phyloP scores from a whole-genome alignment of 2,329 filamentous ascomycete species.

The Fusarium sp. region DNA sequence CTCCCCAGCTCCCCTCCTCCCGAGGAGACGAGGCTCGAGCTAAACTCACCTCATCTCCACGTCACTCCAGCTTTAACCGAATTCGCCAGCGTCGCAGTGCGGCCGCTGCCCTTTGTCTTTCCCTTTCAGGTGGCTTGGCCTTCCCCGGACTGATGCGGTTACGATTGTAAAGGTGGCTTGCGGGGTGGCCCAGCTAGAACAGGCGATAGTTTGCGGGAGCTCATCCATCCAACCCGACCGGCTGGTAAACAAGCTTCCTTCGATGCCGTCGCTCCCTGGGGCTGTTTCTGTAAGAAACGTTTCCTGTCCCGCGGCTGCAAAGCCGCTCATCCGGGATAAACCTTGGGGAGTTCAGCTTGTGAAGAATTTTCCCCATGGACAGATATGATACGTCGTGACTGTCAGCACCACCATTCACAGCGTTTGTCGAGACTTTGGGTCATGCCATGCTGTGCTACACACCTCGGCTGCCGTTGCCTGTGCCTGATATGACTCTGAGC shows the following conservation, averaged over 20 bases:
- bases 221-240: not conserved
- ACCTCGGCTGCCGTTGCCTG: constrained; percentile 26
- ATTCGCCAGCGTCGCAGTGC: constrained; percentile 1
- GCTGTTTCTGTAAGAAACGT: not conserved
- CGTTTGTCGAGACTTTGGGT: not conserved
- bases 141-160: constrained; percentile 6
- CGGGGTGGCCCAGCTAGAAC: not conserved
- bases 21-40: not conserved
- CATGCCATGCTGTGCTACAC: constrained; percentile 5
- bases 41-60: constrained; percentile 7
- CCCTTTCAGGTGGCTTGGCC: constrained; percentile 4
- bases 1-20: not conserved
- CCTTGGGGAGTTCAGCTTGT: not conserved
- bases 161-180: not conserved
- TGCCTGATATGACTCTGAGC: not conserved
- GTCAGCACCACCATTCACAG: not conserved
- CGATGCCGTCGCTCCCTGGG: not conserved
- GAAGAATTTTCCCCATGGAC: not conserved
- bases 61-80: constrained; percentile 12
- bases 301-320: not conserved
- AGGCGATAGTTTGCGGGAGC: not conserved
- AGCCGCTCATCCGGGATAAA: not conserved
- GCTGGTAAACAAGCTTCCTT: not conserved
- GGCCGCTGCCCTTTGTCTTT: not conserved
- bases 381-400: not conserved